Evolutionary conservation across 164 flowering plant genomes (phyloP).

Genomic region (Kalanchoe fedtschenkoi): DNA sequence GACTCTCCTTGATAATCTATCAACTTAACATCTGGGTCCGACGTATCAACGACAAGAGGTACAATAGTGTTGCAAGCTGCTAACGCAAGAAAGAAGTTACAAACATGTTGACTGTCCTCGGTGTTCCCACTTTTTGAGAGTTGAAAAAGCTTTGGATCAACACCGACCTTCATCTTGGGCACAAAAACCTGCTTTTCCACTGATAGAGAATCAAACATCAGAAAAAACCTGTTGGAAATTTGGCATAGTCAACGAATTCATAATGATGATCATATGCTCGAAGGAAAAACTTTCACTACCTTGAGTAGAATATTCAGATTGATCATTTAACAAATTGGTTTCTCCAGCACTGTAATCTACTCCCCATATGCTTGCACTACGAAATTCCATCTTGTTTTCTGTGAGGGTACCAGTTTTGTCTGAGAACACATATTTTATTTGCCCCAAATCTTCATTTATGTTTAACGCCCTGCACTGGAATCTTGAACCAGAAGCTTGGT

Average conservation of each 20-base stretch:
- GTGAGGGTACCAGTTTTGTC: constrained; percentile 98
- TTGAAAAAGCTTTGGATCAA: constrained; percentile 44
- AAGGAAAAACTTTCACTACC: constrained; percentile 27
- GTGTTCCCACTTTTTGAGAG: constrained; percentile 34
- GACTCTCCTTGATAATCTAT: constrained; percentile 98
- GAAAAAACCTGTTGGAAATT: not conserved
- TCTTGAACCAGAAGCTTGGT: constrained; percentile 62
- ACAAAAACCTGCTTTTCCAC: constrained; percentile 51
- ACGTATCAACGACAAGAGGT: constrained; percentile 52
- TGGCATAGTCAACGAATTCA: not conserved
- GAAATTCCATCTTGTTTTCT: constrained; percentile 99
- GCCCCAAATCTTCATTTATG: constrained; percentile 97
- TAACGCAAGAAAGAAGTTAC: constrained; percentile 80
- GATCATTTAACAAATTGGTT: constrained; percentile 19
- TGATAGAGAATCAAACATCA: constrained; percentile 12
- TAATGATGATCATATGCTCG: not conserved
- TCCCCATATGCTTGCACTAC: constrained; percentile 79
- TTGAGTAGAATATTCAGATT: constrained; percentile 29
- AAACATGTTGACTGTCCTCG: constrained; percentile 35
- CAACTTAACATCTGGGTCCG: constrained; percentile 44
- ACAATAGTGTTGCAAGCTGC: constrained; percentile 98
- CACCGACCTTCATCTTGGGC: constrained; percentile 80
- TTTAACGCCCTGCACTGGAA: constrained; percentile 95
- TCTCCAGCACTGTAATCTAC: constrained; percentile 49
- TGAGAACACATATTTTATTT: constrained; percentile 83